A percentile compares a stretch with the other conserved stretches of the same genome.
These are phyloP conservation scores for Cryptomeria japonica DNA, from an alignment of 75 land plant genomes.

Conservation along the genomic window DNA sequence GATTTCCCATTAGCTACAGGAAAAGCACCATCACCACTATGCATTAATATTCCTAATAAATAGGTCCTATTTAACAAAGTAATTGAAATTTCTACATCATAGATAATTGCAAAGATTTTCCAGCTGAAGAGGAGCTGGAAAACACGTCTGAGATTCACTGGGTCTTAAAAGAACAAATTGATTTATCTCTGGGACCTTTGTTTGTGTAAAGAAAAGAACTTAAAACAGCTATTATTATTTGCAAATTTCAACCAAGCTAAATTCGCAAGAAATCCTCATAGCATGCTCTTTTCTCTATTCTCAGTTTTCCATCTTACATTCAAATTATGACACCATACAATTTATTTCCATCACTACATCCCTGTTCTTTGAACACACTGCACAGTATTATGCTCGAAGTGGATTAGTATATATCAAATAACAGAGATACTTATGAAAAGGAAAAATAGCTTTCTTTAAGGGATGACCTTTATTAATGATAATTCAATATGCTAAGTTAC, in stretches of 20 bases:
- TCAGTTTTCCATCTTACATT: background rate
- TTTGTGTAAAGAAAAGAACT: background rate
- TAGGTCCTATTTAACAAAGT: background rate
- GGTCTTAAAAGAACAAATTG: background rate
- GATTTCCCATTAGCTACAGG: background rate
- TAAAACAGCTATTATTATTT: background rate
- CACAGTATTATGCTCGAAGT: background rate
- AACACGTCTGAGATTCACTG: background rate
- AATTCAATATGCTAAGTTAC: no score
- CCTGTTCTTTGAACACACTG: background rate
- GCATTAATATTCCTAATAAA: background rate
- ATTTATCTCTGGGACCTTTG: background rate
- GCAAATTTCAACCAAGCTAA: background rate
- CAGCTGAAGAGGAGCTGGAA: background rate
- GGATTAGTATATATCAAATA: background rate
- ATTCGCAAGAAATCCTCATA: background rate
- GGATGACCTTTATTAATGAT: background rate
- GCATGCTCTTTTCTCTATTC: background rate
- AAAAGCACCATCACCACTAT: background rate
- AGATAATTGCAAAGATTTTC: background rate
- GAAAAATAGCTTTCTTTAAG: background rate
- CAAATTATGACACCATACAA: background rate
- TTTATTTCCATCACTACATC: background rate
- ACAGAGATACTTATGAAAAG: background rate
- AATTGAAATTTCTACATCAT: background rate